These are phyloP conservation scores for Scleromitrula shiraiana DNA, from an alignment of 2,329 filamentous ascomycete genomes.

Conservation along the genomic window DNA sequence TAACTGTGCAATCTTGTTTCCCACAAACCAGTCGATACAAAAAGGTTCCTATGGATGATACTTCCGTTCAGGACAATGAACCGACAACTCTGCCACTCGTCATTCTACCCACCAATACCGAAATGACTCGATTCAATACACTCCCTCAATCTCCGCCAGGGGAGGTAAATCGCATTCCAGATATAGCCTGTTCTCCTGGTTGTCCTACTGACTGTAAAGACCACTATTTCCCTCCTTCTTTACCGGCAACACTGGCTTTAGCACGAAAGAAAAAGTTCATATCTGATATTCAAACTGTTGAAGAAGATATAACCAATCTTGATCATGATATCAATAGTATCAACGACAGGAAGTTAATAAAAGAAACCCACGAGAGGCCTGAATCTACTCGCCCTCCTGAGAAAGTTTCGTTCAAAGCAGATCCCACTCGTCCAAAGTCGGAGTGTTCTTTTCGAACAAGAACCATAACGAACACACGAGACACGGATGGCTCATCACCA, in stretches of 20 bases:
- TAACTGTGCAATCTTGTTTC: conserved; percentile 3
- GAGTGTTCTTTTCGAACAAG: conserved; percentile 7
- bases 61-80: conserved; percentile 16
- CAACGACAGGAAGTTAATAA: no score
- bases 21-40: not conserved
- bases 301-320: not conserved
- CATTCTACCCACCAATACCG: no score
- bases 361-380: not conserved
- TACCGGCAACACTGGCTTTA: not conserved
- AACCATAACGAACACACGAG: conserved; percentile 2
- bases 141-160: conserved; percentile 8
- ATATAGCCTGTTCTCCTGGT: conserved; percentile 4
- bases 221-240: conserved; percentile 2
- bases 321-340: not conserved
- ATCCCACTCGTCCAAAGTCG: not conserved
- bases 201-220: conserved; percentile 8
- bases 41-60: conserved; percentile 16
- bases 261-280: not conserved
- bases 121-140: conserved; percentile 1
- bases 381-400: not conserved
- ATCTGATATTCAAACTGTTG: not conserved
- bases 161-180: not conserved
- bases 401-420: not conserved
- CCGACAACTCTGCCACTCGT: no score
- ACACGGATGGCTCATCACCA: conserved; percentile 6